These are phyloP conservation scores for Penicillium psychrofluorescens DNA, from an alignment of 495 filamentous ascomycete species.

Conservation along the genomic window DNA sequence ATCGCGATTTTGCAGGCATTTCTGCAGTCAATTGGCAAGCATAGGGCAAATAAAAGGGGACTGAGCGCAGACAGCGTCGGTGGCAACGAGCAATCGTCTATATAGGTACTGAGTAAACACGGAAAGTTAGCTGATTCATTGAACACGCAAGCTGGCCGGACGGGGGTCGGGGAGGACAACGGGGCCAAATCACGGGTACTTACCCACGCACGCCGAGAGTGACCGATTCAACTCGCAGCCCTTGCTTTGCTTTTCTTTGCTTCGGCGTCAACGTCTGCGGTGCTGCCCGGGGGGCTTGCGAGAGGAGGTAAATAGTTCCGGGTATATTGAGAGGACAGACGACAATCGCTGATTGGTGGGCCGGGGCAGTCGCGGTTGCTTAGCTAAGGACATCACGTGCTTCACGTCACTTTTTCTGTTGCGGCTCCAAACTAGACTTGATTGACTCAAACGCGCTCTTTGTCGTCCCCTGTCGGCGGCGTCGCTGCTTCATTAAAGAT, in stretches of 20 bases:
- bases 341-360: slow-evolving; percentile 30
- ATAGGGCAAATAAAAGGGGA: slow-evolving; percentile 11
- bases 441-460: too few relatives aligned
- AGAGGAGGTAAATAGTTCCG: slow-evolving; percentile 3
- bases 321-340: slow-evolving; percentile 24
- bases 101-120: neutral
- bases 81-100: neutral
- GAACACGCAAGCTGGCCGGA: slow-evolving; percentile 12
- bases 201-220: neutral
- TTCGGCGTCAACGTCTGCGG: too few relatives aligned
- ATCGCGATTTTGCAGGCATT: slow-evolving; percentile 65
- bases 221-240: slow-evolving; percentile 8
- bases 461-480: neutral
- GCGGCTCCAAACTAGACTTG: neutral
- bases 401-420: slow-evolving; percentile 24
- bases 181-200: neutral
- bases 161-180: neutral
- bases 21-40: slow-evolving; percentile 20
- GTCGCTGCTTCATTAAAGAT: slow-evolving; percentile 2
- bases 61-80: neutral
- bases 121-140: slow-evolving; percentile 5
- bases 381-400: neutral
- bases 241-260: neutral
- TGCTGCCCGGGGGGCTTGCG: neutral
- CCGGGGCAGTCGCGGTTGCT: slow-evolving; percentile 7